phyloP scores from a whole-genome alignment of 73 alveolate species.

The Tetrahymena thermophila region DNA sequence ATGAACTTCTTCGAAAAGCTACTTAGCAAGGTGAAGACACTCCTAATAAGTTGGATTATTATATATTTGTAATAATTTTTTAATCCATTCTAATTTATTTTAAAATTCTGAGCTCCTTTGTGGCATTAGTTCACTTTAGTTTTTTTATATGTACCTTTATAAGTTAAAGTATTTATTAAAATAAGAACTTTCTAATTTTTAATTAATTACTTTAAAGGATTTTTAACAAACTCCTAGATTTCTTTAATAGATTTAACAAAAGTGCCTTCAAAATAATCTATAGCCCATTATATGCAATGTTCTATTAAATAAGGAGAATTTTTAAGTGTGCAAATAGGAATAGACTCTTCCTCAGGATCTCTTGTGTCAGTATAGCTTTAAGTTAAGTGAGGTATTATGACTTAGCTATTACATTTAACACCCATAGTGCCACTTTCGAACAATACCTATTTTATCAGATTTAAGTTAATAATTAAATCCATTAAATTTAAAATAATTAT shows the following conservation, averaged over 20 bases:
- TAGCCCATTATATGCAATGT: slow-evolving; percentile 99
- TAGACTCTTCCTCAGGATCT: slow-evolving; percentile 97
- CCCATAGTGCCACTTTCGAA: slow-evolving; percentile 97
- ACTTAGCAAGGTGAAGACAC: slow-evolving; percentile 66
- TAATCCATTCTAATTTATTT: slow-evolving; percentile 61
- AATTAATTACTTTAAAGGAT: slow-evolving; percentile 51
- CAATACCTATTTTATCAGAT: slow-evolving; percentile 78
- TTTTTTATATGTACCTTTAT: neutral
- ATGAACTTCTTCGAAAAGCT: slow-evolving; percentile 75
- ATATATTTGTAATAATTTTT: slow-evolving; percentile 65
- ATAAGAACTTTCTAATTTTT: neutral
- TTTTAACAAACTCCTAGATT: slow-evolving; percentile 64
- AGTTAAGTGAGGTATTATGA: slow-evolving; percentile 82
- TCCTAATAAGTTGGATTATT: slow-evolving; percentile 82
- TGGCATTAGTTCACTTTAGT: neutral
- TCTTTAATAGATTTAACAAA: slow-evolving; percentile 90
- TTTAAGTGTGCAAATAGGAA: slow-evolving; percentile 98
- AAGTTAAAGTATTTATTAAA: neutral
- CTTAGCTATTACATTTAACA: slow-evolving; percentile 86
- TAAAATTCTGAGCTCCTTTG: neutral
- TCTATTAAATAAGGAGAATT: slow-evolving; percentile 98
- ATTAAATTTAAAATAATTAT: too few species aligned
- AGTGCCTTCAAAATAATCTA: slow-evolving; percentile 89
- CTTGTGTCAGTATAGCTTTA: slow-evolving; percentile 86
- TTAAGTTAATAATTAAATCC: slow-evolving; percentile 57